Evolutionary conservation across 1,139 yeast species (phyloP).

Genomic region (Taphrina communis): DNA sequence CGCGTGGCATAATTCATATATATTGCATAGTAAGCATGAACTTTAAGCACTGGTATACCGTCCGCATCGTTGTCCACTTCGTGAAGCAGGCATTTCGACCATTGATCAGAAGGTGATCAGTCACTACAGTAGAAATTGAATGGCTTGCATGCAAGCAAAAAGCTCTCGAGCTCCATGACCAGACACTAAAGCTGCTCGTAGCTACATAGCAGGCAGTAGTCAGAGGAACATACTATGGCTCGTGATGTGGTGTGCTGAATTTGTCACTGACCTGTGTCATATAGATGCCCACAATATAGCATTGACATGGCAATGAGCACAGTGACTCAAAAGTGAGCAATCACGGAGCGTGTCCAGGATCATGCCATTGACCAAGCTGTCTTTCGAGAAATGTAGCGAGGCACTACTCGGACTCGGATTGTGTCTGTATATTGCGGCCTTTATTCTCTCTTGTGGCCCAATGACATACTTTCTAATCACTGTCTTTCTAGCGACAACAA

Average conservation of each 20-base stretch:
- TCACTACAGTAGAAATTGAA: background rate
- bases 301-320: too few species aligned
- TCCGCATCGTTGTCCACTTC: background rate
- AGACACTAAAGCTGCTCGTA: too few species aligned
- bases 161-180: too few species aligned
- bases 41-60: background rate
- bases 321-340: too few species aligned
- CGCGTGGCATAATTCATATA: too few species aligned
- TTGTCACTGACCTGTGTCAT: too few species aligned
- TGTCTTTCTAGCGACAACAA: background rate
- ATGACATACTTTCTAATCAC: background rate
- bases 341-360: too few species aligned
- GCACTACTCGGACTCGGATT: background rate
- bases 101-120: background rate
- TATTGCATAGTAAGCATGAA: background rate
- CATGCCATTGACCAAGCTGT: background rate
- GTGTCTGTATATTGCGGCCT: conserved; percentile 1
- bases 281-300: too few species aligned
- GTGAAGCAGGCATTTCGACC: background rate
- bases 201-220: too few species aligned
- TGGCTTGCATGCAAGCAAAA: too few species aligned
- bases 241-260: too few species aligned
- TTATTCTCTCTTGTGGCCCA: background rate
- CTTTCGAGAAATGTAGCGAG: conserved; percentile 8
- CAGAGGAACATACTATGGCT: too few species aligned